These are phyloP conservation scores for Jaltomata sinuosa DNA, from an alignment of 257 asterid species.

Conservation along the genomic window DNA sequence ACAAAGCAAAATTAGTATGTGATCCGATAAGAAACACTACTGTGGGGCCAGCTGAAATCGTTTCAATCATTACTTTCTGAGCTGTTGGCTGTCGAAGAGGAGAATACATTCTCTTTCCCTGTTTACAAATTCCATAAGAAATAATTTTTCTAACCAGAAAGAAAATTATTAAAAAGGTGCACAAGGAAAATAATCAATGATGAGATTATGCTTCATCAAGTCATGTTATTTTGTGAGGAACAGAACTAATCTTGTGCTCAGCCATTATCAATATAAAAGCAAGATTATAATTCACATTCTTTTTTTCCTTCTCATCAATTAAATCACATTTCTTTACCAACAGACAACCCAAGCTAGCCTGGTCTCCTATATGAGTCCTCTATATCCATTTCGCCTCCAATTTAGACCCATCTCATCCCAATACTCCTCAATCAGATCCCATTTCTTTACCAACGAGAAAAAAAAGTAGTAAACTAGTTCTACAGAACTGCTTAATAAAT, in stretches of 20 bases:
- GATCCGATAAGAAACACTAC: conserved; percentile 52
- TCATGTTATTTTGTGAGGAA: background rate
- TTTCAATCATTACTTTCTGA: conserved; percentile 65
- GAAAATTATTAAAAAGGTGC: background rate
- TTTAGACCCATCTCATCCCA: background rate
- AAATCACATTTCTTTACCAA: background rate
- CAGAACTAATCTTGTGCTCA: background rate
- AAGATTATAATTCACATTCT: background rate
- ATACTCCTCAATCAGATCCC: background rate
- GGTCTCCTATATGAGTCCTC: background rate
- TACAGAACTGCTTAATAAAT: background rate
- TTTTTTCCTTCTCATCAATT: background rate
- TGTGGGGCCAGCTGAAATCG: conserved; percentile 60
- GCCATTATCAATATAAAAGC: background rate
- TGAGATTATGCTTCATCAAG: background rate
- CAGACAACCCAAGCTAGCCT: background rate
- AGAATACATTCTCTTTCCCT: conserved; percentile 60
- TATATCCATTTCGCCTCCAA: background rate
- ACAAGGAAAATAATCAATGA: background rate
- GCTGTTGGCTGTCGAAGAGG: conserved; percentile 69
- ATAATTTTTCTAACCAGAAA: background rate
- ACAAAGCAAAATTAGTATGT: conserved; percentile 53
- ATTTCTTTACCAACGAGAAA: background rate
- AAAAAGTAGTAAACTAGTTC: background rate
- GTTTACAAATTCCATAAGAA: conserved; percentile 2